These are phyloP conservation scores for Phascolomyces articulosus DNA, from an alignment of 371 early-diverging fungal genomes.

Conservation along the genomic window DNA sequence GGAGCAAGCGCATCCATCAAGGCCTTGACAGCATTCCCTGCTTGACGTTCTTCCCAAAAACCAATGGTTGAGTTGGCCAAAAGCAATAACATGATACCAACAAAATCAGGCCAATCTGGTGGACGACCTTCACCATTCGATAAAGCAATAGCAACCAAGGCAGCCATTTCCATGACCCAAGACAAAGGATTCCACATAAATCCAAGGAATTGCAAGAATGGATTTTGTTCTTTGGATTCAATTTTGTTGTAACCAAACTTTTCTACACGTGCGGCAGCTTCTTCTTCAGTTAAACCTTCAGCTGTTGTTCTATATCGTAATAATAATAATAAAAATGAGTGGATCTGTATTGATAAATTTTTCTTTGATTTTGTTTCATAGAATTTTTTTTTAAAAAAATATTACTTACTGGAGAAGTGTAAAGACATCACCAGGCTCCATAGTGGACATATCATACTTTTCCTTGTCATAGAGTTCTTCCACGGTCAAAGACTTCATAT, in stretches of 20 bases:
- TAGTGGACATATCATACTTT: conserved; percentile 78
- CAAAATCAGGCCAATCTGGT: conserved; percentile 86
- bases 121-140: conserved; percentile 70
- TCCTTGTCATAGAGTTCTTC: conserved; percentile 83
- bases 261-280: conserved; percentile 65
- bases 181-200: conserved; percentile 88
- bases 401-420: conserved; percentile 65
- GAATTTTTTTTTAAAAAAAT: neutral
- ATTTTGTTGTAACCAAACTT: conserved; percentile 75
- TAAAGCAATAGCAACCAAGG: conserved; percentile 72
- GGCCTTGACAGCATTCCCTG: conserved; percentile 79
- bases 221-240: conserved; percentile 79
- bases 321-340: neutral
- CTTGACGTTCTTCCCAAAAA: conserved; percentile 84
- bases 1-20: conserved; percentile 80
- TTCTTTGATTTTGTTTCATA: too few species aligned
- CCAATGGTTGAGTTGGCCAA: conserved; percentile 87
- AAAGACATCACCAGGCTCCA: conserved; percentile 77
- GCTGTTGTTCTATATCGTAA: conserved; percentile 55
- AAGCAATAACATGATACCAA: conserved; percentile 80
- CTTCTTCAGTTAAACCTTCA: conserved; percentile 65
- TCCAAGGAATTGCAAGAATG: conserved; percentile 83
- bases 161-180: conserved; percentile 83
- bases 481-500: conserved; percentile 50
- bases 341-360: too few species aligned